Base-by-base conservation (phyloP, 306 rosid genomes). In the Quillaja saponaria region DNA sequence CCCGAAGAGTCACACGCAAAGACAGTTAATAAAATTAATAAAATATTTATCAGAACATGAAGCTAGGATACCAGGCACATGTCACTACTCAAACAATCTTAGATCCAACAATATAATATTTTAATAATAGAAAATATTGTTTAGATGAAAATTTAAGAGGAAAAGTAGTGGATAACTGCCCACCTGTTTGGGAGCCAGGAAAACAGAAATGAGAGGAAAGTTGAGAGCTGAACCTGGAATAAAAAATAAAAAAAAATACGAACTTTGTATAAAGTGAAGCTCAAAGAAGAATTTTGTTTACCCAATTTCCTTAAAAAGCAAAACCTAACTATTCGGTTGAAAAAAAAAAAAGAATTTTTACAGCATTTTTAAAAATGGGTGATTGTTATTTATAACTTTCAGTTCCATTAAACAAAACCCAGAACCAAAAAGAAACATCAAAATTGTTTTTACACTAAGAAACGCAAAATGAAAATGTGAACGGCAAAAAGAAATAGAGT, bases 41-140 rank as follows among this genome's bases (percentile, higher is more conserved):
- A 68, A 59, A 65, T 81, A 83, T 60, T 65, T 68, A 61, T n/a
- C 66, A 31, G 64, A 78, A 72, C 71, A 66, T 63, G 77, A 67
- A 48, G 76, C 66, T 63, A 67, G 34, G 57, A 63, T 54, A 40
- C 58, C 25, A 54, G 61, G 66, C 96, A 86, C 92, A 86, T 84
- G 92, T 61, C 19, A 19, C 56, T 46, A 73, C 72, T 54, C 55
- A 6, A 76, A 14, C 60, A 57, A 71, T 56, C 73, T 61, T 45
- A 69, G 81, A 78, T 81, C 88, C 78, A 74, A 69, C 74, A 68
- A 55, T 35, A 35, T 46, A 49, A 69, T 63, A 59, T 58, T 55
- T 68, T 18, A 5, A 52, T 25, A 12, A 11, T 21, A 52, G 57
- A 60, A 39, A 48, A 10, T 31, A 6, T 34, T 47, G 11, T 19